Conservation (phyloP, 2,329 filamentous ascomycete genomes). For the Raffaelea arxii region DNA sequence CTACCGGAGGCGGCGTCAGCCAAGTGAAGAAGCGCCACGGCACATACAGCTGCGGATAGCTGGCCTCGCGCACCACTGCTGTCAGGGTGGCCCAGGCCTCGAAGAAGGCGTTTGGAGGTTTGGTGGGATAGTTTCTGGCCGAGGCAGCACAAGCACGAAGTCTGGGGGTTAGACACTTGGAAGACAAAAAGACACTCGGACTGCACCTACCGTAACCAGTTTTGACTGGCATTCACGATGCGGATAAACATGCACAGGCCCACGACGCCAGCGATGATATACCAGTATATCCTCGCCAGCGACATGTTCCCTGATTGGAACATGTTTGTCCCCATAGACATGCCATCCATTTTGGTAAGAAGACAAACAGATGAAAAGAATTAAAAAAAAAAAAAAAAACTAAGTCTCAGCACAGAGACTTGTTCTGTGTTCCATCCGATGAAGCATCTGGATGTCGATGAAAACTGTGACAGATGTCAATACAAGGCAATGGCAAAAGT, state of each 20-base stretch:
- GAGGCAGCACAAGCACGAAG: conserved; percentile 33
- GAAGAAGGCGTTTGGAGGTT: conserved; percentile 33
- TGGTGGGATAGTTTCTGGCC: conserved; percentile 40
- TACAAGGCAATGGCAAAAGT: no score
- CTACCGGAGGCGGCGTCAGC: conserved; percentile 48
- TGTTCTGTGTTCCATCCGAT: no score
- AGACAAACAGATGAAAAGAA: neutral
- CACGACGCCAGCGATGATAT: conserved; percentile 41
- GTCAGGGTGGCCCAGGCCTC: conserved; percentile 50
- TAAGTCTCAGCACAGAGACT: neutral
- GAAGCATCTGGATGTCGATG: no score
- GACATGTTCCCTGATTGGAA: conserved; percentile 37
- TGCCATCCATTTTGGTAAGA: conserved; percentile 14
- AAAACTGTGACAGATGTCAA: no score
- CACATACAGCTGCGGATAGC: conserved; percentile 45
- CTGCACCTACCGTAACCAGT: conserved; percentile 27
- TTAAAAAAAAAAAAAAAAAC: neutral
- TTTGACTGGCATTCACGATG: conserved; percentile 31
- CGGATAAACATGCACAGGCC: conserved; percentile 31
- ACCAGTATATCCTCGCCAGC: conserved; percentile 49
- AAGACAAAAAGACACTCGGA: conserved; percentile 9
- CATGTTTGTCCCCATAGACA: conserved; percentile 26
- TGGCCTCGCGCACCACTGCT: conserved; percentile 44
- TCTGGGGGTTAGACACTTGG: conserved; percentile 21
- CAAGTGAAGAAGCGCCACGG: conserved; percentile 37